A percentile compares a stretch with the other conserved stretches of the same genome.
Conservation (phyloP, 2,329 filamentous ascomycete genomes). For the Elsinoe fawcettii region DNA sequence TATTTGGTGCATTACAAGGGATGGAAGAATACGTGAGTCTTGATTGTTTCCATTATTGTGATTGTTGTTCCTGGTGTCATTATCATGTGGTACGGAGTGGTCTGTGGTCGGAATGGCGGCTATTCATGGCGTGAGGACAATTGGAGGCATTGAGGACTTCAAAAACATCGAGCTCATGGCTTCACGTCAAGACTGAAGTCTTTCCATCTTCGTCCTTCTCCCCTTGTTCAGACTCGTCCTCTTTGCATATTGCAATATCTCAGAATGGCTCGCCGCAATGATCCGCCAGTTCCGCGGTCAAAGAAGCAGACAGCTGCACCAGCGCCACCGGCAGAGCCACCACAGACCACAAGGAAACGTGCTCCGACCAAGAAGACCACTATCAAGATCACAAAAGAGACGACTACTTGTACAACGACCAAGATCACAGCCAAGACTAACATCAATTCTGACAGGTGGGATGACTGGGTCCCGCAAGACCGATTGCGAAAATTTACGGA, state of each 20-base stretch:
- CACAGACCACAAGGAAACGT: background rate
- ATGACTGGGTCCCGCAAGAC: constrained; percentile 94
- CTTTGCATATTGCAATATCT: background rate
- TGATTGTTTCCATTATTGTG: constrained; percentile 3
- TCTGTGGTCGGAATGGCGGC: background rate
- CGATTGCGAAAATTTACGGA: constrained; percentile 89
- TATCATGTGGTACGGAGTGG: background rate
- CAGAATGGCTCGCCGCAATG: constrained; percentile 7
- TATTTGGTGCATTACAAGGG: constrained; percentile 98
- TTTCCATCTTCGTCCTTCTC: background rate
- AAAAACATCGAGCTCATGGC: background rate
- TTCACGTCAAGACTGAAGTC: background rate
- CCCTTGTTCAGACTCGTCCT: background rate
- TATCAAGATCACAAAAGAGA: background rate
- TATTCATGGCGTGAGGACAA: background rate
- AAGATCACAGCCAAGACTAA: constrained; percentile 1
- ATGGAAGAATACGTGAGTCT: constrained; percentile 87
- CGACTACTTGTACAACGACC: background rate
- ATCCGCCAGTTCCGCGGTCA: background rate
- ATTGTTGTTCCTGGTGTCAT: background rate
- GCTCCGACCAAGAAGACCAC: background rate
- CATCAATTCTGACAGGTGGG: constrained; percentile 56
- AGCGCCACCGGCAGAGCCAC: background rate
- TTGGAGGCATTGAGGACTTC: background rate
- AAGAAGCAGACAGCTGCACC: background rate